Percentiles rank a stretch among this genome's conserved stretches.
Evolutionary conservation across 768 basidiomycete genomes (phyloP).

Genomic region (Russula vinacea): DNA sequence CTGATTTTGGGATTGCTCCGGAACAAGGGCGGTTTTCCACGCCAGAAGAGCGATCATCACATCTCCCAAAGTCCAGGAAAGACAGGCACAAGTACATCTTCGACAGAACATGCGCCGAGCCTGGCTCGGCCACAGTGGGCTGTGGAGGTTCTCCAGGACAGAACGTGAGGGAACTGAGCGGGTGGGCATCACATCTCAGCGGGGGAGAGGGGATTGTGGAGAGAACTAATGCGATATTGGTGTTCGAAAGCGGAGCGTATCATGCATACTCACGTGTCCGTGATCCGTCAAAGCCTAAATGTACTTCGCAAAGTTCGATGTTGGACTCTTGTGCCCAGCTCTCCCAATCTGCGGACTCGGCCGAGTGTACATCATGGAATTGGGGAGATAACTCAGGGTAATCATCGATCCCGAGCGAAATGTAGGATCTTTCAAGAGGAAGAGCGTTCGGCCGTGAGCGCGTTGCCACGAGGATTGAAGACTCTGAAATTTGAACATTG

Average conservation of each 20-base stretch:
- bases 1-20: slow-evolving; percentile 38
- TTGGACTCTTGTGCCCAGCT: slow-evolving; percentile 27
- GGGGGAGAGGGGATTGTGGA: slow-evolving; percentile 23
- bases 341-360: slow-evolving; percentile 27
- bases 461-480: slow-evolving; percentile 28
- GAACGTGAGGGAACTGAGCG: slow-evolving; percentile 24
- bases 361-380: slow-evolving; percentile 16
- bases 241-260: background rate
- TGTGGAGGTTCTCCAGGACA: slow-evolving; percentile 19
- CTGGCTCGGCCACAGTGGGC: slow-evolving; percentile 1
- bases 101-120: background rate
- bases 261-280: slow-evolving; percentile 18
- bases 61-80: slow-evolving; percentile 24
- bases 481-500: slow-evolving; percentile 19
- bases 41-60: slow-evolving; percentile 11
- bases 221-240: slow-evolving; percentile 17
- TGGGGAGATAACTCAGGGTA: slow-evolving; percentile 13
- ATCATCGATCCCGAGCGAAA: slow-evolving; percentile 20
- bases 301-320: slow-evolving; percentile 29
- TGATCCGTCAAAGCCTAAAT: slow-evolving; percentile 20
- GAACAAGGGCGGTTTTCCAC: background rate
- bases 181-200: slow-evolving; percentile 15
- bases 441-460: slow-evolving; percentile 21
- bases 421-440: slow-evolving; percentile 10
- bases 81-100: slow-evolving; percentile 29